phyloP scores from a whole-genome alignment of 2,329 filamentous ascomycete species.

The Beauveria scarabaeidicola region DNA sequence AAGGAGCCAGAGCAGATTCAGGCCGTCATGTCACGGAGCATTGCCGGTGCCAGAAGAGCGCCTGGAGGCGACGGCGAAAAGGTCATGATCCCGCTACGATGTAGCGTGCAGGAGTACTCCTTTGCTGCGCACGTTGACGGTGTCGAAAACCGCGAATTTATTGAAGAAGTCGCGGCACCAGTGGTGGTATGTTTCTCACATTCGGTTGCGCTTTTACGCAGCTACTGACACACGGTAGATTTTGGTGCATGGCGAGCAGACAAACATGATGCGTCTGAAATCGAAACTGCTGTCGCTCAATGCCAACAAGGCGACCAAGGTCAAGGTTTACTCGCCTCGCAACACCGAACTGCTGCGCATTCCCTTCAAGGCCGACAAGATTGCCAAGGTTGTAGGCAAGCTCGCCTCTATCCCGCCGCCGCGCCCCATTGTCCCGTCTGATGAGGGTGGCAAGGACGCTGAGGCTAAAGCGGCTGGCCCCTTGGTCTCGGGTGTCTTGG shows the following conservation, averaged over 20 bases:
- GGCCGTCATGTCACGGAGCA: conserved; percentile 76
- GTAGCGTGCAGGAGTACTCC: conserved; percentile 87
- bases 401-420: conserved; percentile 75
- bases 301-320: conserved; percentile 66
- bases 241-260: conserved; percentile 90
- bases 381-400: conserved; percentile 91
- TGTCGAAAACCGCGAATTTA: conserved; percentile 91
- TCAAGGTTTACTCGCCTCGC: conserved; percentile 86
- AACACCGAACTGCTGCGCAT: conserved; percentile 95
- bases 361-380: conserved; percentile 90
- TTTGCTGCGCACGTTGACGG: conserved; percentile 97
- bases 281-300: conserved; percentile 93
- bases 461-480: conserved; percentile 28
- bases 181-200: conserved; percentile 66
- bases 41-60: conserved; percentile 52
- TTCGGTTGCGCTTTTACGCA: not conserved
- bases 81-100: conserved; percentile 83
- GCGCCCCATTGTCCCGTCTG: conserved; percentile 22
- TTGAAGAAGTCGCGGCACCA: conserved; percentile 84
- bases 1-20: conserved; percentile 93
- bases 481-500: conserved; percentile 80
- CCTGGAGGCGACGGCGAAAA: conserved; percentile 69
- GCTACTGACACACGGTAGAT: conserved; percentile 42
- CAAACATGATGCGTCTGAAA: conserved; percentile 96
- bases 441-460: conserved; percentile 15